Conservation (phyloP, 176 grass and related monocot genomes). For the Cenchrus fungigraminus region DNA sequence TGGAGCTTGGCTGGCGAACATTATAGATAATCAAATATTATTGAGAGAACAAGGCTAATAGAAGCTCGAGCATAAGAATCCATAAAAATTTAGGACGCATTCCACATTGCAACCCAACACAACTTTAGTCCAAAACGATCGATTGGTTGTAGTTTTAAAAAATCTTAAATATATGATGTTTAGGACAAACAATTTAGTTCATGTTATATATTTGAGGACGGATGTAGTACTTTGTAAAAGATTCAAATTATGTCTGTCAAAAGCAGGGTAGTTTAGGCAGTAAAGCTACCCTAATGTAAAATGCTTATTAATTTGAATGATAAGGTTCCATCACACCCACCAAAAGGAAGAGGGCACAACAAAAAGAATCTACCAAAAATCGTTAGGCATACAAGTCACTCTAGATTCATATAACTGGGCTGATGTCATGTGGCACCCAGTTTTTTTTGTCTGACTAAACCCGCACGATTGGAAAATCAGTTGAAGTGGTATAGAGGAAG, state of each 20-base stretch:
- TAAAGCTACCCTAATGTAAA: neutral
- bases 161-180: too few species aligned
- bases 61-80: too few species aligned
- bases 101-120: too few species aligned
- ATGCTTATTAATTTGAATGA: constrained; percentile 14
- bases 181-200: too few species aligned
- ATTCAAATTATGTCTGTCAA: neutral
- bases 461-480: neutral
- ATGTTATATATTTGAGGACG: too few species aligned
- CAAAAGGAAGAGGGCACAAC: neutral
- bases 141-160: too few species aligned
- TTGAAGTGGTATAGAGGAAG: constrained; percentile 43
- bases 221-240: too few species aligned
- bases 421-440: neutral
- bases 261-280: neutral
- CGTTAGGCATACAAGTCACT: neutral
- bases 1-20: too few species aligned
- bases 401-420: neutral
- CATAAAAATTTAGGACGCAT: too few species aligned
- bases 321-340: neutral
- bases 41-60: too few species aligned
- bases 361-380: neutral
- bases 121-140: too few species aligned
- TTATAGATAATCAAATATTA: too few species aligned
- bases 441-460: neutral